phyloP scores from a whole-genome alignment of 768 basidiomycete genomes.

The Suillus occidentalis region DNA sequence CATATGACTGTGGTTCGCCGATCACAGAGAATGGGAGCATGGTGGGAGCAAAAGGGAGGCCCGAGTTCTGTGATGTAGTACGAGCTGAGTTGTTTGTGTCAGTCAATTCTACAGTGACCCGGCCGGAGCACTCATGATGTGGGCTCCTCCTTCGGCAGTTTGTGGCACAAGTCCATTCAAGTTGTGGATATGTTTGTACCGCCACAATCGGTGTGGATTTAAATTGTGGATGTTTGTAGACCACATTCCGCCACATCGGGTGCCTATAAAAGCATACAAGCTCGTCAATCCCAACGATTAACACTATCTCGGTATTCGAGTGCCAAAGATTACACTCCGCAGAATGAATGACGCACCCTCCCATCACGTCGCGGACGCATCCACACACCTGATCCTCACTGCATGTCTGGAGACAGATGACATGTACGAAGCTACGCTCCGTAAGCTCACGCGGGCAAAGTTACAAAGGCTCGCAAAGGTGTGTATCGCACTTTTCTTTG shows the following conservation, averaged over 20 bases:
- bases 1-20: not conserved
- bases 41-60: not conserved
- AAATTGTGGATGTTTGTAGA: not conserved
- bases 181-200: not conserved
- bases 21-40: not conserved
- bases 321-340: not conserved
- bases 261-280: not conserved
- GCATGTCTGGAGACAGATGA: not conserved
- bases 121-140: not conserved
- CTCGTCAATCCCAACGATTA: not conserved
- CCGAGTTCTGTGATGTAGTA: not conserved
- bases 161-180: not conserved
- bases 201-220: not conserved
- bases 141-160: not conserved
- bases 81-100: not conserved
- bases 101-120: not conserved
- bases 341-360: not conserved
- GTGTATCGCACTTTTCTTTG: not conserved
- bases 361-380: not conserved
- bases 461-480: constrained; percentile 31
- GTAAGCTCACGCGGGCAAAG: constrained; percentile 21
- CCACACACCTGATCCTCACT: not conserved
- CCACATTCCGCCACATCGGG: not conserved
- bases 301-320: not conserved
- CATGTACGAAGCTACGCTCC: constrained; percentile 19